Evolutionary conservation across 164 flowering plant species (phyloP).

Genomic region (Euptelea pleiosperma): DNA sequence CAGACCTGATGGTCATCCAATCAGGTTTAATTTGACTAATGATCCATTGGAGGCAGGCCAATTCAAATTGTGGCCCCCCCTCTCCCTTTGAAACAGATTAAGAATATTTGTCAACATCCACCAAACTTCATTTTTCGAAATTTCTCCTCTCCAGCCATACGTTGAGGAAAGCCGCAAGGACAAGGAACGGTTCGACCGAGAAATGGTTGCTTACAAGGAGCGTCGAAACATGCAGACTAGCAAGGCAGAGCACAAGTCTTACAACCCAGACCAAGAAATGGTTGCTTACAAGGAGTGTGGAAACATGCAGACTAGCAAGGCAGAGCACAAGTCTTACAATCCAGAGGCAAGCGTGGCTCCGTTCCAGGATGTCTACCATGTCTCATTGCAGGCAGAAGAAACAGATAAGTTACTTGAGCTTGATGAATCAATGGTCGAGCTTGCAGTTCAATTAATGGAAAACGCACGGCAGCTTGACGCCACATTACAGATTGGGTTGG

Average conservation of each 20-base stretch:
- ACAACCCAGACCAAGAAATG: not conserved
- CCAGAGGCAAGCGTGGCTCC: not conserved
- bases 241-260: not conserved
- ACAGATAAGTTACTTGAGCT: not conserved
- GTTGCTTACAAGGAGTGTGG: slow-evolving; percentile 16
- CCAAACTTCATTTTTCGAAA: not conserved
- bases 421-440: slow-evolving; percentile 15
- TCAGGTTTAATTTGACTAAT: no score
- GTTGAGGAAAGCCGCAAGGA: slow-evolving; percentile 35
- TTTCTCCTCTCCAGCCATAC: slow-evolving; percentile 35
- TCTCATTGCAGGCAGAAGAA: slow-evolving; percentile 20
- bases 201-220: slow-evolving; percentile 24
- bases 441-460: slow-evolving; percentile 15
- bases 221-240: slow-evolving; percentile 7
- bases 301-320: slow-evolving; percentile 2
- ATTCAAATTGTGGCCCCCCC: no score
- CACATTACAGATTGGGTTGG: slow-evolving; percentile 12
- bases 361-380: slow-evolving; percentile 22
- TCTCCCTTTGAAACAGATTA: no score
- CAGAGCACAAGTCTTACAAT: not conserved
- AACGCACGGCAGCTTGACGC: not conserved
- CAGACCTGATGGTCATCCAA: no score
- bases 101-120: no score
- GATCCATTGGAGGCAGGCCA: no score
- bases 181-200: slow-evolving; percentile 27